Base-by-base conservation (phyloP, 345 rosid species). In the Cardamine resedifolia region DNA sequence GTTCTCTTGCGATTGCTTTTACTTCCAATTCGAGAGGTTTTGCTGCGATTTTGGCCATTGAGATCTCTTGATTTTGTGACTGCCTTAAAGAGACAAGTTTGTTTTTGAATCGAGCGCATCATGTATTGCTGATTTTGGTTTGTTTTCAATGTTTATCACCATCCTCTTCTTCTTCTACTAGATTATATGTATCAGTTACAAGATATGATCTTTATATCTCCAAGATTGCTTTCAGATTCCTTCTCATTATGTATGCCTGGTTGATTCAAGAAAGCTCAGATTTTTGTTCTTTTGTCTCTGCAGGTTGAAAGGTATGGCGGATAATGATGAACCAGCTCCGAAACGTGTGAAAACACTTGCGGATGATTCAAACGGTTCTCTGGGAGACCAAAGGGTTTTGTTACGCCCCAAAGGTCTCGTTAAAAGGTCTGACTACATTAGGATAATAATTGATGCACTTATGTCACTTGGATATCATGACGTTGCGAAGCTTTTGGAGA, bases 381-480 rank as follows among this genome's bases (percentile, higher is more conserved):
- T 75, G 65, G 76, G 63, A 30, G 33, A 30, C 33, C 33, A 30
- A 30, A 30, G 33, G 33, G 33, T 5, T 76, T 79, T 24, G 58
- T 12, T 64, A 45, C 28, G 84, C 34, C 6, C 34, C 8, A 65
- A 77, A 66, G 79, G 86, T 65, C 68, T 80, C 50, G 66, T 85
- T 19, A 88, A 81, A 56, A 80, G 57, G 71, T 73, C 81, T 12
- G 87, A 88, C 38, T 84, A 83, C 77, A 70, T 88, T 50, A 83
- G 77, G 70, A 68, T 84, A 58, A 80, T 88, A 64, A 78, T 72
- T 27, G 79, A 58, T 9, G 83, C 88, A 10, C 81, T 88, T 53
- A 65, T 73, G 69, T 88, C 93, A 2, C 88, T 88, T 68, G 85
- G 90, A 68, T 88, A 75, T 64, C 63, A 63, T 14, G 66, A 61